phyloP scores from a whole-genome alignment of 2,329 filamentous ascomycete genomes.

The Neofusicoccum laricinum region DNA sequence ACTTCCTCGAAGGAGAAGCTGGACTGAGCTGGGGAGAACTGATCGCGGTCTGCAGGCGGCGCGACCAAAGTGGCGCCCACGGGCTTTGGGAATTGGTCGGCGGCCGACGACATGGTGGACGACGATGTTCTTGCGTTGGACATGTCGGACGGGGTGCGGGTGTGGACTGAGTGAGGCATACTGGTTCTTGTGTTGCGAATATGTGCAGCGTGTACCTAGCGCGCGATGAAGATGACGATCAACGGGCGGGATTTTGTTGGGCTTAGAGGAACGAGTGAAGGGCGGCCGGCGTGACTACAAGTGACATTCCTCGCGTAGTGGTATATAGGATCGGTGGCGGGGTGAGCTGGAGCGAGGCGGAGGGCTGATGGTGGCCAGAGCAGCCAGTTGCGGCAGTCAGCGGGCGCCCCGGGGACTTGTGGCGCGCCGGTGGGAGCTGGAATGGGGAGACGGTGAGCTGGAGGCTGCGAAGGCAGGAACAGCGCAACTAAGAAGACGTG shows the following conservation, averaged over 20 bases:
- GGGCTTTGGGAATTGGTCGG: conserved; percentile 33
- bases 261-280: neutral
- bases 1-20: conserved; percentile 36
- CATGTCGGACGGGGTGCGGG: conserved; percentile 31
- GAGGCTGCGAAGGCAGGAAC: neutral
- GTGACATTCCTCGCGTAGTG: conserved; percentile 3
- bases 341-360: neutral
- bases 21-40: conserved; percentile 35
- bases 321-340: conserved; percentile 2
- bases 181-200: neutral
- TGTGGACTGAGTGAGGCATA: conserved; percentile 37
- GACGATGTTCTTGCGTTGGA: conserved; percentile 29
- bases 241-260: conserved; percentile 4
- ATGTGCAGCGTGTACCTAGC: neutral
- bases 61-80: conserved; percentile 31
- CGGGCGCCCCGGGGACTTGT: neutral
- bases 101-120: conserved; percentile 33
- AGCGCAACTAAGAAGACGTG: neutral
- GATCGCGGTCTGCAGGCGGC: conserved; percentile 27
- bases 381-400: neutral
- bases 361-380: conserved; percentile 3
- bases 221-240: neutral
- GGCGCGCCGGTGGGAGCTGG: neutral
- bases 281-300: neutral
- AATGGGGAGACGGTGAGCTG: conserved; percentile 1